A percentile compares a stretch with the other conserved stretches of the same genome.
phyloP scores from a whole-genome alignment of 345 rosid species.

The Gossypium ekmanianum region DNA sequence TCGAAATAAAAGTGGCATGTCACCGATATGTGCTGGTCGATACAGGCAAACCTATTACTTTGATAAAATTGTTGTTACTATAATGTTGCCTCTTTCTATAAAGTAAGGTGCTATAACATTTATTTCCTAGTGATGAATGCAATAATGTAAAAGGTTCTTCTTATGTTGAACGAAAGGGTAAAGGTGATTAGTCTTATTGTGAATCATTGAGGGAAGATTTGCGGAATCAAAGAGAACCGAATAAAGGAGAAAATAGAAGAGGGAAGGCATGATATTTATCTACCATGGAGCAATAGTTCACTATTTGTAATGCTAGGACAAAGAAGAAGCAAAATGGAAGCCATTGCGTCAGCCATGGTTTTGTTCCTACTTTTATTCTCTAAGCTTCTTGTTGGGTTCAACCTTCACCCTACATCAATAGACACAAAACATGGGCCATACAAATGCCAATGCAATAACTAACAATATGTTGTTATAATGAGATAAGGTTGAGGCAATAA shows the following conservation, averaged over 20 bases:
- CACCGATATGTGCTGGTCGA: no score
- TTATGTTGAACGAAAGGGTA: not conserved
- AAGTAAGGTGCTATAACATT: no score
- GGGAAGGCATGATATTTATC: not conserved
- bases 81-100: no score
- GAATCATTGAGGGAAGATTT: not conserved
- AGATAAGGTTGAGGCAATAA: not conserved
- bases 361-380: not conserved
- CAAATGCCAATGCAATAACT: not conserved
- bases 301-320: not conserved
- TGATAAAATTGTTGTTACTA: no score
- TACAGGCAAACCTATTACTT: no score
- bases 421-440: not conserved
- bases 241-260: not conserved
- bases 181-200: not conserved
- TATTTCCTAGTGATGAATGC: no score
- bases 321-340: not conserved
- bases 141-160: not conserved
- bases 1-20: no score
- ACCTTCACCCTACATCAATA: not conserved
- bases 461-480: not conserved
- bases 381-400: not conserved
- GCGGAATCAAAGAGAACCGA: not conserved
- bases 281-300: not conserved
- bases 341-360: not conserved